phyloP scores from a whole-genome alignment of 2,329 filamentous ascomycete genomes.

The Aspergillus floridensis region DNA sequence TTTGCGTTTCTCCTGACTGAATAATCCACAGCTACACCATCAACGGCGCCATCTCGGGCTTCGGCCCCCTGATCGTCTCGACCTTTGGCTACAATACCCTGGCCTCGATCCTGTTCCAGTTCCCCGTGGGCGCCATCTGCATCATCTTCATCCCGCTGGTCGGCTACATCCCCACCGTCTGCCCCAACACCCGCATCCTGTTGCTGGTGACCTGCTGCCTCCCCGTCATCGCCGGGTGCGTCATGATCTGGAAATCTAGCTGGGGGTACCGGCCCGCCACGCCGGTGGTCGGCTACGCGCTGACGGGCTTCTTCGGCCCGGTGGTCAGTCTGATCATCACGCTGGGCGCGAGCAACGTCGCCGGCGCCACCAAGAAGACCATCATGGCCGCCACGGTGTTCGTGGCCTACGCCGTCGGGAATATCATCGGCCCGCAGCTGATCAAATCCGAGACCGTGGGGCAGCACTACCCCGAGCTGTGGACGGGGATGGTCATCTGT shows the following conservation, averaged over 20 bases:
- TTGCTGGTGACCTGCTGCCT: conserved; percentile 66
- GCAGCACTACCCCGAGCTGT: conserved; percentile 68
- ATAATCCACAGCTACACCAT: conserved; percentile 56
- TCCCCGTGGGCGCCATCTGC: conserved; percentile 69
- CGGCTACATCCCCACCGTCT: conserved; percentile 61
- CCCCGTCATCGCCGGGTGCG: conserved; percentile 71
- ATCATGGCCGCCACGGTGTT: conserved; percentile 73
- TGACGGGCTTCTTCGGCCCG: conserved; percentile 70
- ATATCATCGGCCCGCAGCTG: conserved; percentile 72
- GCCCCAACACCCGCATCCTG: conserved; percentile 63
- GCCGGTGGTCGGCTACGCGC: conserved; percentile 68
- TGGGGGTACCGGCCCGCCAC: conserved; percentile 64
- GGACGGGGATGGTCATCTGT: conserved; percentile 66
- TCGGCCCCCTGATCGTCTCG: conserved; percentile 68
- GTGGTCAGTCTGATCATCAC: conserved; percentile 64
- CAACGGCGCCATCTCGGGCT: conserved; percentile 68
- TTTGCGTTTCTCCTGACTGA: no score
- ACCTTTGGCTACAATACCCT: conserved; percentile 66
- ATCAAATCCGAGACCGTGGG: conserved; percentile 64
- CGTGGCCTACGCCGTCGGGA: conserved; percentile 71
- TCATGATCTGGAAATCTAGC: conserved; percentile 67
- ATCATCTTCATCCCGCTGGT: conserved; percentile 64
- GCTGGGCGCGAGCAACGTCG: conserved; percentile 65
- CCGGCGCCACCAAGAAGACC: conserved; percentile 74
- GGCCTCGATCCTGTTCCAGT: conserved; percentile 69